These are phyloP conservation scores for Trapa incisa DNA, from an alignment of 345 rosid genomes.

Conservation along the genomic window DNA sequence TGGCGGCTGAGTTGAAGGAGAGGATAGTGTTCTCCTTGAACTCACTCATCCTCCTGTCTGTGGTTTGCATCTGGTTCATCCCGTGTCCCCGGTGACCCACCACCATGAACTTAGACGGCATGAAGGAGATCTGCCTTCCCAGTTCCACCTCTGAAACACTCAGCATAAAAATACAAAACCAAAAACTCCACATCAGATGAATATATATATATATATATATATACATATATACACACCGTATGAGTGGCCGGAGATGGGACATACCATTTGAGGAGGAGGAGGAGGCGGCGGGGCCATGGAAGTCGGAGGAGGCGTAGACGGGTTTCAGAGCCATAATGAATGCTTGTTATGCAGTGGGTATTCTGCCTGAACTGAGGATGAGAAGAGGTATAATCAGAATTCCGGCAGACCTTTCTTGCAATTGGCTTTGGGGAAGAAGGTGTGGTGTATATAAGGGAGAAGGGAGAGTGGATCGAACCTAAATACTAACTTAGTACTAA, in stretches of 20 bases:
- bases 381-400: neutral
- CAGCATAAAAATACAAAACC: neutral
- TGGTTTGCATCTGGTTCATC: slow-evolving; percentile 55
- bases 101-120: slow-evolving; percentile 55
- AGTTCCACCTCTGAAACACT: slow-evolving; percentile 23
- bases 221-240: too few relatives aligned
- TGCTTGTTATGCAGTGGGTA: neutral
- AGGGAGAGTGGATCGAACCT: too few relatives aligned
- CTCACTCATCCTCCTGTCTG: slow-evolving; percentile 52
- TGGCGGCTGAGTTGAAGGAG: slow-evolving; percentile 72
- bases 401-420: neutral
- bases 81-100: slow-evolving; percentile 88
- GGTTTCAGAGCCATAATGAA: slow-evolving; percentile 63
- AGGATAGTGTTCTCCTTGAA: slow-evolving; percentile 67
- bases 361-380: too few relatives aligned
- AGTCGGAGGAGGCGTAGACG: slow-evolving; percentile 58
- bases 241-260: neutral
- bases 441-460: neutral
- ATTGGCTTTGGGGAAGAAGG: neutral
- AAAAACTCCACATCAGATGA: neutral
- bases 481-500: too few relatives aligned
- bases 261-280: slow-evolving; percentile 30
- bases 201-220: neutral
- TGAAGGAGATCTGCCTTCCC: slow-evolving; percentile 19
- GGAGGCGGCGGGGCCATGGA: slow-evolving; percentile 18